Evolutionary conservation across 2,329 filamentous ascomycete genomes (phyloP).

Genomic region (Aspergillus pseudoviridinutans): DNA sequence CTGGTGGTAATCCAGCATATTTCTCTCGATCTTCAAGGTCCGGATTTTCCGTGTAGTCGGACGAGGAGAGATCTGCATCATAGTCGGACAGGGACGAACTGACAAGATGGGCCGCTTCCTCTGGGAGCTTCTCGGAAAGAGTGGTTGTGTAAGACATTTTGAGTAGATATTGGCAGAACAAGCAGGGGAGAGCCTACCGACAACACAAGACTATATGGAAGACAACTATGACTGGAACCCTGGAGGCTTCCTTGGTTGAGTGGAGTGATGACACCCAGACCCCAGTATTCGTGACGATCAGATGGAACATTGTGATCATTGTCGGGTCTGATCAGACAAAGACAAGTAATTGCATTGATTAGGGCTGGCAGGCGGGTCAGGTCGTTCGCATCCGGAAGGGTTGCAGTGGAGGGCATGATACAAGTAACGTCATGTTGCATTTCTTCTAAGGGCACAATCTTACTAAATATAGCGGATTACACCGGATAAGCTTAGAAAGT

Average conservation of each 20-base stretch:
- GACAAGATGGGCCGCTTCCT: background rate
- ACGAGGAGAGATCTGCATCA: constrained; percentile 1
- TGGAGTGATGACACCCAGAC: background rate
- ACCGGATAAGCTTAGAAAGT: too few relatives aligned
- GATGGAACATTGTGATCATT: background rate
- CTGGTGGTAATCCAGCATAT: background rate
- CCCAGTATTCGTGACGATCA: background rate
- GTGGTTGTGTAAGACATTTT: background rate
- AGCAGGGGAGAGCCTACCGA: background rate
- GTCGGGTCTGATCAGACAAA: too few relatives aligned
- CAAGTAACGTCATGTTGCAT: background rate
- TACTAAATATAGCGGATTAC: too few relatives aligned
- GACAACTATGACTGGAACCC: background rate
- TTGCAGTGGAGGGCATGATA: background rate
- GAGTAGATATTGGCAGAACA: background rate
- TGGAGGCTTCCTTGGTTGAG: background rate
- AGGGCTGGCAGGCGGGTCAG: background rate
- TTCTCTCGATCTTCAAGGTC: background rate
- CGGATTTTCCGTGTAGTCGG: background rate
- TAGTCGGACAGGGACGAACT: background rate
- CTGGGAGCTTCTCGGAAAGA: background rate
- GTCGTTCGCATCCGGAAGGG: background rate
- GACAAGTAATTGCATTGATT: too few relatives aligned
- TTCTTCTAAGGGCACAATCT: too few relatives aligned
- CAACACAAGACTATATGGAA: background rate